phyloP scores from a whole-genome alignment of 768 basidiomycete species.

The Lentinula lateritia region DNA sequence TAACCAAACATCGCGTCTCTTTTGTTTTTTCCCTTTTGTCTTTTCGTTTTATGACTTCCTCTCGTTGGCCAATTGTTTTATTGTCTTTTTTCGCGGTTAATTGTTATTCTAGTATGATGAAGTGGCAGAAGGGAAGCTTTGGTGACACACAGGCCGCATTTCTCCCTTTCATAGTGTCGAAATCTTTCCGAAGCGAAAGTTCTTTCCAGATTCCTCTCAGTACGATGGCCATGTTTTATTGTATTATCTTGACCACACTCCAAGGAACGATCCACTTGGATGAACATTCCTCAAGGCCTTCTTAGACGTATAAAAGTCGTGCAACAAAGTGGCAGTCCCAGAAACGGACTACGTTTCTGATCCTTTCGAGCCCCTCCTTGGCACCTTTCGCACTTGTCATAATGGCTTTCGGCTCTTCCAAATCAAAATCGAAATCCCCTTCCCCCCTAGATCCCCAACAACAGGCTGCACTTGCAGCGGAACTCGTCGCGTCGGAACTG shows the following conservation, averaged over 20 bases:
- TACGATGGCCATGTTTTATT: not conserved
- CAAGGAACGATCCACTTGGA: not conserved
- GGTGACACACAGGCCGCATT: not conserved
- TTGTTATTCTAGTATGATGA: not conserved
- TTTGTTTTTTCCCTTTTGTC: conserved; percentile 2
- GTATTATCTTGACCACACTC: not conserved
- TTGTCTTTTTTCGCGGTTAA: not conserved
- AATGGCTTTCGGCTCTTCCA: conserved; percentile 2
- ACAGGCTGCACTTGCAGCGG: not conserved
- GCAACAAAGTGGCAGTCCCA: not conserved
- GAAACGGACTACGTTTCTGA: not conserved
- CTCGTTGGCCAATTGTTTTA: not conserved
- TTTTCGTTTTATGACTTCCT: not conserved
- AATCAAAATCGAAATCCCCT: not conserved
- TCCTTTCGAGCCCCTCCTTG: not conserved
- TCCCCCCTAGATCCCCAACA: not conserved
- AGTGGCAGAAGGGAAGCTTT: not conserved
- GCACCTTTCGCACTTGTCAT: not conserved
- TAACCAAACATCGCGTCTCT: not conserved
- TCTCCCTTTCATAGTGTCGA: not conserved
- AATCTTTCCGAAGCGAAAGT: not conserved
- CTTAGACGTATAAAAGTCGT: not conserved
- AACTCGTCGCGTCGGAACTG: not conserved
- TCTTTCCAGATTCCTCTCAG: not conserved
- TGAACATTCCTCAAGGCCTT: not conserved